Conservation (phyloP, 192 early-diverging fungal species). For the Obelidium mucronatum region DNA sequence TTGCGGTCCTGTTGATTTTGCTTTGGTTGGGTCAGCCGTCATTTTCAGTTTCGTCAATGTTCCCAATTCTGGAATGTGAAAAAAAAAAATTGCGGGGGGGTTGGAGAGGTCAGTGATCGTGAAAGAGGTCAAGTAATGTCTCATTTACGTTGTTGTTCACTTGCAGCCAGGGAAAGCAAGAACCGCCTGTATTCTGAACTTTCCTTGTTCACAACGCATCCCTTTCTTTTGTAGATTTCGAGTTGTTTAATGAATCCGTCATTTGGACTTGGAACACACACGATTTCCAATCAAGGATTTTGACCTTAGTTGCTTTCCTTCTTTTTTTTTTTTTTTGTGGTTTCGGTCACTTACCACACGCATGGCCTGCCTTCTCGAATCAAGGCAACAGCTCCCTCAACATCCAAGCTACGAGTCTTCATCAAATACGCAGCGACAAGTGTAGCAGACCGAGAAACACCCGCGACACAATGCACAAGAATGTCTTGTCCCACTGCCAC, state of each 20-base stretch:
- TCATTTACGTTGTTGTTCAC: constrained; percentile 25
- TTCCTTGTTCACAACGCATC: constrained; percentile 2
- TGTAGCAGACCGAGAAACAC: constrained; percentile 16
- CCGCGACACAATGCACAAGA: constrained; percentile 29
- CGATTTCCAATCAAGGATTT: no score
- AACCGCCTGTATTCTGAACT: constrained; percentile 22
- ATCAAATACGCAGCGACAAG: constrained; percentile 36
- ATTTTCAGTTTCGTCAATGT: constrained; percentile 25
- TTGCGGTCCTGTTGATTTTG: no score
- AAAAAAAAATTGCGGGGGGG: no score
- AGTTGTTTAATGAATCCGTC: constrained; percentile 28
- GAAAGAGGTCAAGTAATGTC: background rate
- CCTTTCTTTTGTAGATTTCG: constrained; percentile 23
- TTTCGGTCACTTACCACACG: constrained; percentile 20
- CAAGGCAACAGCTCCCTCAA: background rate
- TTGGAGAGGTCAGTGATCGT: background rate
- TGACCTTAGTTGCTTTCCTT: no score
- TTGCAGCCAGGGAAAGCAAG: background rate
- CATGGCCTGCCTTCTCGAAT: background rate
- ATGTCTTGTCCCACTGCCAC: background rate
- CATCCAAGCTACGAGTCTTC: background rate
- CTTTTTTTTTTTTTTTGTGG: no score
- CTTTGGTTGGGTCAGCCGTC: constrained; percentile 23
- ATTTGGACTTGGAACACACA: constrained; percentile 17
- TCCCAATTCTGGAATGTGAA: constrained; percentile 11